Base-by-base conservation (phyloP, 2,329 filamentous ascomycete species). In the Fusarium goolgardi region DNA sequence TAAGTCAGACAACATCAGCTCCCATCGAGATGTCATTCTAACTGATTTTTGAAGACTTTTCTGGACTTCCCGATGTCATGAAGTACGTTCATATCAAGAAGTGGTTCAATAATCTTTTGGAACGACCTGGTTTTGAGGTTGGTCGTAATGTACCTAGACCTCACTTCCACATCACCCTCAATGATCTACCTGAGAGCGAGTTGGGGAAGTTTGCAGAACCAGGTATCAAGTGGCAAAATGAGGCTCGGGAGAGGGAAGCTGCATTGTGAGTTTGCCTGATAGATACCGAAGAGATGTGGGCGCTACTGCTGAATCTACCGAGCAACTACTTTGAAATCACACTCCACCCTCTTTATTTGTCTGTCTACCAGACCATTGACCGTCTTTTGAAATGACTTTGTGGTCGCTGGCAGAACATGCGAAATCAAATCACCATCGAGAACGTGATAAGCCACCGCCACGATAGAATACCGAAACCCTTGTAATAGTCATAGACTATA, bases 61-160 rank as follows among this genome's bases (percentile, higher is more conserved):
- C 47, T 3, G 47, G 47, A 6, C 75, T 12, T 75, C 78, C 54
- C 34, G 81, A 46, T 86, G 92, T 95, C 55, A 81, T 89, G 2
- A 88, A 93, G 63, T 96, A 94, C 78, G 91, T 92, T 3, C 78
- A 86, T 43, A 76, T 97, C 69, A 88, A 92, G 74, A 86, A 87
- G 29, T 97, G 94, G 94, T 84, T 94, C 65, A 85, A 91, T 68
- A 84, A 82, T 59, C 85, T 96, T 80, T 81, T 89, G 21, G 82
- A 85, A 67, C 85, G 93, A 2, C 88, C 90, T 0, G 93, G 84
- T 2, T 85, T 94, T 20, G 88, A 95, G 80, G 92, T 90, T 80
- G 94, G 92, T 16, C 83, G 88, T 54, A 84, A 95, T 79, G 87
- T 94, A 13, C 92, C 92, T 3, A 81, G 83, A 15, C 84, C 80